Percentiles rank a stretch among this genome's conserved stretches.
These are phyloP conservation scores for Trypanosomatidae sp. DNA, from an alignment of 208 protist species.

Conservation along the genomic window DNA sequence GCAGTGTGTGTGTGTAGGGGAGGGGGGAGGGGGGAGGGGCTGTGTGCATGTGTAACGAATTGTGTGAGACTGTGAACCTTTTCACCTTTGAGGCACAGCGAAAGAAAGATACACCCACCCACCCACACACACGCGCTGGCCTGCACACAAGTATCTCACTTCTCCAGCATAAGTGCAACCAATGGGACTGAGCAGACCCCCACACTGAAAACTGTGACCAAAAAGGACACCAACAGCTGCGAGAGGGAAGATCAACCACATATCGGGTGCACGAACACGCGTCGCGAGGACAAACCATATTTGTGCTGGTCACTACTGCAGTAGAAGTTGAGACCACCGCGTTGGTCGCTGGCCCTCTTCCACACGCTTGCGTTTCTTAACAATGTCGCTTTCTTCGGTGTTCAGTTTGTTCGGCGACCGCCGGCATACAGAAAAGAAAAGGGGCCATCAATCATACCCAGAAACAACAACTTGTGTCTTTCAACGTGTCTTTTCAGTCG, in stretches of 20 bases:
- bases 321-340: background rate
- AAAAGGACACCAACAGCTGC: background rate
- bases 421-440: conserved; percentile 19
- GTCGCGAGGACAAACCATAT: background rate
- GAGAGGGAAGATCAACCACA: background rate
- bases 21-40: background rate
- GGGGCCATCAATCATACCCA: conserved; percentile 6
- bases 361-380: background rate
- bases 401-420: background rate
- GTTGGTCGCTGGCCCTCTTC: background rate
- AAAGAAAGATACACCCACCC: background rate
- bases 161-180: background rate
- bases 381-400: background rate
- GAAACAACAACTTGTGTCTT: background rate
- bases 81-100: background rate
- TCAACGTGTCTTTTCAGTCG: background rate
- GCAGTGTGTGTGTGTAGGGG: background rate
- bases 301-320: background rate
- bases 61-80: background rate
- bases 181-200: background rate
- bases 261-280: background rate
- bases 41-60: background rate
- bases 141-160: background rate
- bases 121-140: background rate
- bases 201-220: background rate